Evolutionary conservation across 495 filamentous ascomycete species (phyloP).

Genomic region (Schizothecium vesticola): DNA sequence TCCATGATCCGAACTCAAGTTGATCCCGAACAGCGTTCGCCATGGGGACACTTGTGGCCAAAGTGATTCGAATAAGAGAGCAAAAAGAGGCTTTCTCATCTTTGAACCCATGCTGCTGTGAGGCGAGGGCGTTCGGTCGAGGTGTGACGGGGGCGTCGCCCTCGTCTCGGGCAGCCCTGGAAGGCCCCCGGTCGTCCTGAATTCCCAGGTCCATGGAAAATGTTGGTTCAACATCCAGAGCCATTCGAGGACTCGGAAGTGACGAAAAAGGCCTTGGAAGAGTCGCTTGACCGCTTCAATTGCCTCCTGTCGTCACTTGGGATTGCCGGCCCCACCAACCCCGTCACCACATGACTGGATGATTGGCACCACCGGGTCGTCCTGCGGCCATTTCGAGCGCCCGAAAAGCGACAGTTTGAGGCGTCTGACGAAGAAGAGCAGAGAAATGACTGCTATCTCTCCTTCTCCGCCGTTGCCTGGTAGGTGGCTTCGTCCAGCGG

Average conservation of each 20-base stretch:
- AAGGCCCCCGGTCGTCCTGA: neutral
- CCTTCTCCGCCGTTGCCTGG: neutral
- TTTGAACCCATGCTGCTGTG: neutral
- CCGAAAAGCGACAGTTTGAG: neutral
- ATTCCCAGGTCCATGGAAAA: neutral
- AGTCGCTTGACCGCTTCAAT: conserved; percentile 17
- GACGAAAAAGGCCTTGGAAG: neutral
- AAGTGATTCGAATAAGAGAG: neutral
- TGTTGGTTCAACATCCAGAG: neutral
- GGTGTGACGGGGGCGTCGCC: neutral
- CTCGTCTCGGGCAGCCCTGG: neutral
- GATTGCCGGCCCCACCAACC: conserved; percentile 20
- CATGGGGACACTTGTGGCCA: neutral
- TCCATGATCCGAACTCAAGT: neutral
- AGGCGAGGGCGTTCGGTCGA: neutral
- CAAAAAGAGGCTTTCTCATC: neutral
- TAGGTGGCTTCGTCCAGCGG: neutral
- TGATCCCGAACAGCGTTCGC: neutral
- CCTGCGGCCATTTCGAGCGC: neutral
- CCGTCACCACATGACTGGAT: conserved; percentile 15
- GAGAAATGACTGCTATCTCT: neutral
- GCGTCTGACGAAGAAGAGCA: conserved; percentile 1
- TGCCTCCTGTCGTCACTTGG: conserved; percentile 15
- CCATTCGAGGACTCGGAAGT: neutral
- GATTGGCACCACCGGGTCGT: conserved; percentile 2